phyloP scores from a whole-genome alignment of 2,329 filamentous ascomycete genomes.

The Plectosphaerella plurivora region DNA sequence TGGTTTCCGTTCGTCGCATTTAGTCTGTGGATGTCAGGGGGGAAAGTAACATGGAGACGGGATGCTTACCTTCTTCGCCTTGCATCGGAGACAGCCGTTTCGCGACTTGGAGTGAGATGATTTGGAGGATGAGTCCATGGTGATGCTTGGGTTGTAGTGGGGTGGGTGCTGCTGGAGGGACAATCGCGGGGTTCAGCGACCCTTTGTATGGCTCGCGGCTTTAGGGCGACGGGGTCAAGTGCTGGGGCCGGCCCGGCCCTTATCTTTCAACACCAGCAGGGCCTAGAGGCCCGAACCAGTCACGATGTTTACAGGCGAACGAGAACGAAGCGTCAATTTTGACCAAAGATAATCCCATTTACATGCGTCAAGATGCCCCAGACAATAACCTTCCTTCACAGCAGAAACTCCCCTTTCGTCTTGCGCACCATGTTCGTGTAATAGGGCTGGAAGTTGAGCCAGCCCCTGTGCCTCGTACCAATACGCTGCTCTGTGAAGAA shows the following conservation, averaged over 20 bases:
- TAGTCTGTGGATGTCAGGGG: slow-evolving; percentile 7
- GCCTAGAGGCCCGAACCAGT: too few species aligned
- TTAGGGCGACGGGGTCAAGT: too few species aligned
- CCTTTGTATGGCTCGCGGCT: too few species aligned
- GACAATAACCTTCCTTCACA: not conserved
- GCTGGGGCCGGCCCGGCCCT: too few species aligned
- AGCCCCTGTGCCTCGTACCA: slow-evolving; percentile 1
- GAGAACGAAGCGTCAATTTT: too few species aligned
- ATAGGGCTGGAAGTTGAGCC: slow-evolving; percentile 4
- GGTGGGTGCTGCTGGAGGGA: too few species aligned
- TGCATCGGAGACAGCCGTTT: slow-evolving; percentile 3
- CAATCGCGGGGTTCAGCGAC: too few species aligned
- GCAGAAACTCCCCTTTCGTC: not conserved
- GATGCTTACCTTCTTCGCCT: slow-evolving; percentile 2
- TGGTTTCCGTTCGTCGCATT: slow-evolving; percentile 16
- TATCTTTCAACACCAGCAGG: too few species aligned
- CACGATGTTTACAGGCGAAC: too few species aligned
- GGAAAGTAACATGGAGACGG: not conserved
- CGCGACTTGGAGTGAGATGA: slow-evolving; percentile 1
- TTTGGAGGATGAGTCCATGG: not conserved
- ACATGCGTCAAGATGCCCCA: too few species aligned
- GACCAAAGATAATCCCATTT: too few species aligned
- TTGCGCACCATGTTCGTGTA: slow-evolving; percentile 2
- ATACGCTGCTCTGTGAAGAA: slow-evolving; percentile 4
- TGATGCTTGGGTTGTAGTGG: not conserved